These are phyloP conservation scores for Saccharum officinarum DNA, from an alignment of 176 grass and related monocot genomes.

Conservation along the genomic window DNA sequence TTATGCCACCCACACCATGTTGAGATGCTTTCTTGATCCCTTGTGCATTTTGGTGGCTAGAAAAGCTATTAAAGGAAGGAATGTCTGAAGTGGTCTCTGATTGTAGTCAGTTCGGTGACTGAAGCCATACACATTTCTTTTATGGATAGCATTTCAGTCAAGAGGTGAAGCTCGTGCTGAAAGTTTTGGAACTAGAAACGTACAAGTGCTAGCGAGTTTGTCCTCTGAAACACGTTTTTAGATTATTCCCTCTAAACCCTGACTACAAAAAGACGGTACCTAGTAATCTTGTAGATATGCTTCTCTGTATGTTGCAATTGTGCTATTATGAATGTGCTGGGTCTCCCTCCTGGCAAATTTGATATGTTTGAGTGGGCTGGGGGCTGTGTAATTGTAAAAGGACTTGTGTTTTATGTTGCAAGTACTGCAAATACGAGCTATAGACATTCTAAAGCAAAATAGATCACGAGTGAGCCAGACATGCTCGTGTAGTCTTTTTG, in stretches of 20 bases:
- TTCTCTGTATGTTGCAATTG: not conserved
- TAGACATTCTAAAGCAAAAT: too few relatives aligned
- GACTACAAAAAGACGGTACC: not conserved
- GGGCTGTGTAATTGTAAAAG: not conserved
- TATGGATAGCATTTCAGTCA: conserved; percentile 5
- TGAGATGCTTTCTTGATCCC: conserved; percentile 42
- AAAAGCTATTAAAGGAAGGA: not conserved
- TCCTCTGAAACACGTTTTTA: not conserved
- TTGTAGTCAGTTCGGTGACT: not conserved
- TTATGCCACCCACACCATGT: conserved; percentile 12
- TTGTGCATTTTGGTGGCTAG: conserved; percentile 7
- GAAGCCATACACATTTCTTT: not conserved
- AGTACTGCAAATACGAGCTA: not conserved
- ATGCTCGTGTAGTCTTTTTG: too few relatives aligned
- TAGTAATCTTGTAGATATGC: not conserved
- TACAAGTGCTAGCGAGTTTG: not conserved
- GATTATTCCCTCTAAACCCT: not conserved
- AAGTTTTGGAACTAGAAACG: not conserved
- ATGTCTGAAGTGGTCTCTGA: not conserved
- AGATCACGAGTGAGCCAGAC: not conserved
- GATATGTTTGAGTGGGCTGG: too few relatives aligned
- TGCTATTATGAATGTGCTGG: not conserved
- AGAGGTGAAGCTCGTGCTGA: not conserved
- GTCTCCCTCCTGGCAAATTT: too few relatives aligned
- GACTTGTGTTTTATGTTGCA: not conserved